phyloP scores from a whole-genome alignment of 441 rosid species.

The Melianthus villosus region DNA sequence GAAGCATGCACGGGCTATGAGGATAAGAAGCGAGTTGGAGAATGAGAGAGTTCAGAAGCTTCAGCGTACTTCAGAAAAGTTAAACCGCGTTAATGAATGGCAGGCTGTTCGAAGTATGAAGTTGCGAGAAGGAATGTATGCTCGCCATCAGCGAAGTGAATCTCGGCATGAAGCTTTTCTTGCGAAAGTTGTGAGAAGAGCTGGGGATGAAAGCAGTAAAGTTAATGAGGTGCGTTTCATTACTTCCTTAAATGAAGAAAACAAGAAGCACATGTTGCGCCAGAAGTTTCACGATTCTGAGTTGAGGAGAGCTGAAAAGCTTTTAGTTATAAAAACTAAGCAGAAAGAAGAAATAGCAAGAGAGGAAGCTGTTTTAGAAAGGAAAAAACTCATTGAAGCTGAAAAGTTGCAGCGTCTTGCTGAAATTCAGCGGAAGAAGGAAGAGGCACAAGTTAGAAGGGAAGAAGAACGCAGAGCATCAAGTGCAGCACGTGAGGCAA shows the following conservation, averaged over 20 bases:
- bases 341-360: slow-evolving; percentile 71
- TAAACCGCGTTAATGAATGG: slow-evolving; percentile 66
- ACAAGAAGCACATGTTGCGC: slow-evolving; percentile 61
- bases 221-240: slow-evolving; percentile 76
- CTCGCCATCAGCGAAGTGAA: slow-evolving; percentile 64
- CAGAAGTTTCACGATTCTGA: slow-evolving; percentile 71
- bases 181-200: slow-evolving; percentile 72
- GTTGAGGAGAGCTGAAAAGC: slow-evolving; percentile 65
- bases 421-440: slow-evolving; percentile 66
- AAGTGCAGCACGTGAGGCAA: slow-evolving; percentile 69
- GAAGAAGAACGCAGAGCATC: slow-evolving; percentile 80
- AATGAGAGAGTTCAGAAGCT: slow-evolving; percentile 64
- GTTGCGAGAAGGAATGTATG: slow-evolving; percentile 66
- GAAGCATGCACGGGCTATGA: slow-evolving; percentile 66
- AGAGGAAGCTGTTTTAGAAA: slow-evolving; percentile 71
- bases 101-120: slow-evolving; percentile 63
- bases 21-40: slow-evolving; percentile 63
- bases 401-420: slow-evolving; percentile 72
- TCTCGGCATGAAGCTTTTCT: slow-evolving; percentile 71
- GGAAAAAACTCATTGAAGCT: slow-evolving; percentile 65
- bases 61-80: slow-evolving; percentile 67
- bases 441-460: slow-evolving; percentile 73
- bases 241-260: slow-evolving; percentile 72
- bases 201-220: slow-evolving; percentile 80
- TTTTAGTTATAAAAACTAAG: slow-evolving; percentile 49